Conservation (phyloP, 2,329 filamentous ascomycete genomes). For the Diaporthe batatas region DNA sequence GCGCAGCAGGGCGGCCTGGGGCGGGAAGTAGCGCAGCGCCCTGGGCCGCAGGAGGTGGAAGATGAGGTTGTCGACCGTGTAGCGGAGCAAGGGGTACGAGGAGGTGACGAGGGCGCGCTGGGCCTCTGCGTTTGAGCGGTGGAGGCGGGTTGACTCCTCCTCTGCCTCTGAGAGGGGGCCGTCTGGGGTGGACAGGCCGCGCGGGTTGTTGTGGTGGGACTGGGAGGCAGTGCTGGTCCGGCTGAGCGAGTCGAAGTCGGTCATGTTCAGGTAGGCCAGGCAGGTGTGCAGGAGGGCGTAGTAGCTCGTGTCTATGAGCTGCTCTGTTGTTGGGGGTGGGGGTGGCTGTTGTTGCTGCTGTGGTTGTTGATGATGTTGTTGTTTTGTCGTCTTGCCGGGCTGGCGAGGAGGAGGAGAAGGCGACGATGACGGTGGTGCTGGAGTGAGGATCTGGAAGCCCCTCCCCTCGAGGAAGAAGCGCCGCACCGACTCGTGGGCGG, state of each 20-base stretch:
- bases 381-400: not conserved
- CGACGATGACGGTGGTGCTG: not conserved
- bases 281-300: constrained; percentile 50
- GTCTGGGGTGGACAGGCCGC: not conserved
- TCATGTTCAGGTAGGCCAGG: constrained; percentile 51
- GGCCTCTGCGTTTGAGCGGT: constrained; percentile 43
- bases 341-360: not conserved
- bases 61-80: constrained; percentile 50
- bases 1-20: constrained; percentile 48
- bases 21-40: constrained; percentile 50
- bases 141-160: constrained; percentile 15
- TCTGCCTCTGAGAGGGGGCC: constrained; percentile 5
- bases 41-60: constrained; percentile 51
- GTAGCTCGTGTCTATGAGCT: constrained; percentile 49
- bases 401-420: not conserved
- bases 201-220: not conserved
- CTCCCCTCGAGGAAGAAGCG: constrained; percentile 51
- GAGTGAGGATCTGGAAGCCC: constrained; percentile 49
- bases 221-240: constrained; percentile 27
- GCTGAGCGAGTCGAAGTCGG: constrained; percentile 50
- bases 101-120: constrained; percentile 49
- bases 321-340: constrained; percentile 33
- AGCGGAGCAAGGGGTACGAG: constrained; percentile 51
- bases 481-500: constrained; percentile 51
- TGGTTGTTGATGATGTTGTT: no score